Base-by-base conservation (phyloP, 257 asterid genomes). In the Nicotiana undulata region DNA sequence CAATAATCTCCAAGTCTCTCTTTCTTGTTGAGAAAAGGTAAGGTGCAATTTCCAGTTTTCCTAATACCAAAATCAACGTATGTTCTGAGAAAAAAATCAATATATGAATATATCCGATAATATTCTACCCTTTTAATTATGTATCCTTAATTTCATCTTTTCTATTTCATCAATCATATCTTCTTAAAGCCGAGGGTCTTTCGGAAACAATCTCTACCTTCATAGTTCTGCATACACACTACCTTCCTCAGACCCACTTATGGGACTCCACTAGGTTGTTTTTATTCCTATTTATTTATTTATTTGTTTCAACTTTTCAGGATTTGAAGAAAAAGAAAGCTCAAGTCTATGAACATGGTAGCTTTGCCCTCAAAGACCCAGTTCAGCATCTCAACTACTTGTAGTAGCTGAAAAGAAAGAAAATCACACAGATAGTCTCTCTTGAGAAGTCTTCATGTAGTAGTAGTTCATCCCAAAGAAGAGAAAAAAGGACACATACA, bases 1-100 rank as follows among this genome's bases (percentile, higher is more conserved):
- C n/a, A n/a, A n/a, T n/a, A n/a, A n/a, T 86, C 68, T 88, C 91
- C 0, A 75, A 59, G 4, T 67, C 79, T 5, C 2, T 18, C 11
- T 56, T 18, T 60, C 80, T 29, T 13, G 16, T 60, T 9, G 82
- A 86, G 53, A 83, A 87, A 79, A 81, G 78, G 72, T 86, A 84
- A 63, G 77, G 85, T 31, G 86, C 82, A 67, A 52, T 64, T 9
- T 56, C 55, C 31, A 20, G 0, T 70, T 44, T 29, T 37, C 32
- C 44, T 52, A 29, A 11, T 20, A 8, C 31, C 5, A 10, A 10
- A 34, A 0, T 11, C 1, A 8, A 20, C 28, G 1, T n/a, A 53
- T 53, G 49, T 9, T 40, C 49, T 3, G 2, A 3, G 0, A 9
- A 40, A 40, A 6, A 10, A 34, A 1, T 11, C 1, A 7, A 20